Evolutionary conservation across 2,329 filamentous ascomycete species (phyloP), one percentile per base, ranked within the genome.

Genomic region (Fusarium tuaranense): DNA sequence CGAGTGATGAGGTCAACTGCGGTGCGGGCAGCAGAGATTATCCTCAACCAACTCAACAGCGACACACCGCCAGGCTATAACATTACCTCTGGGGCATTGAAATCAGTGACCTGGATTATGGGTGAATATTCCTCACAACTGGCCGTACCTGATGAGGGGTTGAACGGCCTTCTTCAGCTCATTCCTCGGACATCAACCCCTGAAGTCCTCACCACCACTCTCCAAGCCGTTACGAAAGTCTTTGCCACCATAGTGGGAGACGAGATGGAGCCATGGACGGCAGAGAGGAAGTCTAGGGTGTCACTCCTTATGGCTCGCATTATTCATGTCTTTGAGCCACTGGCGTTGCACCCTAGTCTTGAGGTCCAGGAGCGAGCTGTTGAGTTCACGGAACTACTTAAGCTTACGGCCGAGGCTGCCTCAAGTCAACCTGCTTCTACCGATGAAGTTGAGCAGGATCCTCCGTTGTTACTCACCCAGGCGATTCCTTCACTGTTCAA

Each of bases 341-440:
- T 98, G 18, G 91, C 92, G 1, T 87, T 92, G 46, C 95, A 98
- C 81, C 95, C 96, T 0, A 94, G 92, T 78, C 87, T 99, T 1
- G 97, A 99, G 81, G 95, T 99, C 5, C 97, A 99, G 83, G 97
- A 98, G 82, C 91, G 97, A 67, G 93, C 95, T 4, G 95, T 98
- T 2, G 95, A 98, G 80, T 97, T 98, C 77, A 89, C 95, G 0
- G 97, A 99, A 81, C 87, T 98, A 14, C 90, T 98, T 78, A 95
- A 95, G 68, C 87, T 99, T 53, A 95, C 94, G 3, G 91, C 92
- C 1, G 97, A 99, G 84, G 95, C 96, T 16, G 90, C 90, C 4
- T 89, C 91, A 10, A 91, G 88, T 2, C 93, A 95, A 71, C 87
- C 89, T 13, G 85, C 89, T 16, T 88, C 88, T 1, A 88, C 86